phyloP scores from a whole-genome alignment of 2,329 filamentous ascomycete species.

The Uncinocarpus reesii region DNA sequence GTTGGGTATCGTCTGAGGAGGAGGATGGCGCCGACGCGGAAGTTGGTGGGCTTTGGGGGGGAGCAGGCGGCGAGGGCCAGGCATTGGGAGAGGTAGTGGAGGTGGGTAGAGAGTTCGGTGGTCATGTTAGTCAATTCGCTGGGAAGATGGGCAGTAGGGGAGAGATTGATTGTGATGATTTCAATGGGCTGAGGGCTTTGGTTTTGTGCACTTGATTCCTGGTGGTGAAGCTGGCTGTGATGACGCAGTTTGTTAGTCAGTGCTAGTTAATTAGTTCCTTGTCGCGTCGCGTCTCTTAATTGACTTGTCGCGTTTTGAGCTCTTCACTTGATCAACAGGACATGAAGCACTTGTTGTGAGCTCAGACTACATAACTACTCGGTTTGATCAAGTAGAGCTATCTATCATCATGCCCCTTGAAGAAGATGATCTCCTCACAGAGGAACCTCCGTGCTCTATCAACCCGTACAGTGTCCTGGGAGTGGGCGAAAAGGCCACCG shows the following conservation, averaged over 20 bases:
- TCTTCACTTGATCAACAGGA: too few species aligned
- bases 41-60: slow-evolving; percentile 81
- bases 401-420: slow-evolving; percentile 15
- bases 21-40: slow-evolving; percentile 86
- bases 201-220: too few species aligned
- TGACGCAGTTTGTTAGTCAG: too few species aligned
- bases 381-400: too few species aligned
- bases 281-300: neutral
- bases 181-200: neutral
- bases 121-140: too few species aligned
- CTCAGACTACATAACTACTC: too few species aligned
- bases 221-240: too few species aligned
- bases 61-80: slow-evolving; percentile 68
- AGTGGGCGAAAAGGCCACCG: slow-evolving; percentile 59
- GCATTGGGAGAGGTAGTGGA: slow-evolving; percentile 56
- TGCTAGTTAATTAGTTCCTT: too few species aligned
- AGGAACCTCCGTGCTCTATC: slow-evolving; percentile 56
- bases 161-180: too few species aligned
- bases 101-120: slow-evolving; percentile 23
- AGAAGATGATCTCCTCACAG: slow-evolving; percentile 44
- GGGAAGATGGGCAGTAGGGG: too few species aligned
- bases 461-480: slow-evolving; percentile 71
- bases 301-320: too few species aligned
- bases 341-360: too few species aligned
- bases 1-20: slow-evolving; percentile 36